Base-by-base conservation (phyloP, 495 filamentous ascomycete genomes). In the Lasiosphaeria miniovina region DNA sequence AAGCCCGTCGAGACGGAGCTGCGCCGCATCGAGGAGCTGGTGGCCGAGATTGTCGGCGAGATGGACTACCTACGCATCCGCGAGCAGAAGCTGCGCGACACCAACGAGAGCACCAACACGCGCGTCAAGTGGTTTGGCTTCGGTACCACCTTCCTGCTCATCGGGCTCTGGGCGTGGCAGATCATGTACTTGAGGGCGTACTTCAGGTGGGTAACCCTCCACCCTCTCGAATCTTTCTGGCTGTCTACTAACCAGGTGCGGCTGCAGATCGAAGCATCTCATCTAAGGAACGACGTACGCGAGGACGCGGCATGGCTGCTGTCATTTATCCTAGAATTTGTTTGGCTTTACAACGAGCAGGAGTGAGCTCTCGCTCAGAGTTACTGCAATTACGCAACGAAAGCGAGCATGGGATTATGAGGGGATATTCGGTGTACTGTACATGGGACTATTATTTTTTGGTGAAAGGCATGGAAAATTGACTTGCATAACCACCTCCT, bases 61-160 rank as follows among this genome's bases (percentile, higher is more conserved):
- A 94, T 93, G 88, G 91, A 95, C 59, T 98, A 98, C 80, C 86
- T 98, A 48, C 83, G 95, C 57, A 71, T 77, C 7, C 83, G 94
- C 65, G 94, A 98, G 81, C 93, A 96, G 84, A 94, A 90, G 76
- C 86, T 98, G 56, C 83, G 94, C 67, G 94, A 98, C 80, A 98
- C 94, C 65, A 98, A 98, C 75, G 94, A 98, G 85, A 97, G 93
- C 80, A 98, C 94, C 56, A 98, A 98, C 78, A 93, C 91, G 75
- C 85, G 94, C 57, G 94, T 98, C 56, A 98, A 98, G 78, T 98
- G 91, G 91, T 98, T 98, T 74, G 93, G 92, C 2, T 89, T 97
- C 73, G 86, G 87, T 43, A 97, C 94, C 31, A 98, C 97, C 81
- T 90, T 90, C 46, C 90, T 97, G 82, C 80, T 98, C 63, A 82